Evolutionary conservation across 257 asterid genomes (phyloP), one percentile per base, ranked within the genome.

Genomic region (Solanum pinnatisectum): DNA sequence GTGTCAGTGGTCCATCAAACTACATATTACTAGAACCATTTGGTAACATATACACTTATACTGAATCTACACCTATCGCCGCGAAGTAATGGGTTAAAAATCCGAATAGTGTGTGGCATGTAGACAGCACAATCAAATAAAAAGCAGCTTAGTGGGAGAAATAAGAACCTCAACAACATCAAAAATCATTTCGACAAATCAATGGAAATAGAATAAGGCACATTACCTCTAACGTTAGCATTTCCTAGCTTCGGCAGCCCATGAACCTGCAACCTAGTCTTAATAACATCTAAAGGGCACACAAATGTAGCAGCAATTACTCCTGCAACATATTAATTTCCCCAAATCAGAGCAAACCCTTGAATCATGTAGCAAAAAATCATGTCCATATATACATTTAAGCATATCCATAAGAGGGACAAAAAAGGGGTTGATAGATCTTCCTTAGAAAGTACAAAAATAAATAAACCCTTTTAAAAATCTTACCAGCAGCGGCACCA

Each of bases 271-370:
- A 97, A 88, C 93, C 98, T 93, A 89, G 99, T 97, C 96, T 97
- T 97, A 82, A 97, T 97, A 92, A 97, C 98, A 94, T 97, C 99
- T 87, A 97, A 91, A 68, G 98, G 99, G 89, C 99, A 97, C 63
- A 97, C 98, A 94, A 97, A 97, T 23, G 98, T 93, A 88, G 99
- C 99, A 49, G 98, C 99, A 91, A 97, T 93, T 78, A 96, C 96
- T 37, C 99, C 99, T 97, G 97, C 93, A 87, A 78, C 90, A 89
- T 68, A 88, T 52, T 30, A 90, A 89, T 88, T 23, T 86, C 83
- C 83, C 71, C 83, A 35, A 36, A 74, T 65, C 81, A 35, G 77
- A 63, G 11, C 65, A 86, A 49, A 13, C 74, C 27, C 42, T 46
- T 30, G 18, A 15, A 76, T 39, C 59, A 39, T 39, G 3, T 39